Conservation (phyloP, 805 yeast genomes). For the Candida khao-thaluensis region DNA sequence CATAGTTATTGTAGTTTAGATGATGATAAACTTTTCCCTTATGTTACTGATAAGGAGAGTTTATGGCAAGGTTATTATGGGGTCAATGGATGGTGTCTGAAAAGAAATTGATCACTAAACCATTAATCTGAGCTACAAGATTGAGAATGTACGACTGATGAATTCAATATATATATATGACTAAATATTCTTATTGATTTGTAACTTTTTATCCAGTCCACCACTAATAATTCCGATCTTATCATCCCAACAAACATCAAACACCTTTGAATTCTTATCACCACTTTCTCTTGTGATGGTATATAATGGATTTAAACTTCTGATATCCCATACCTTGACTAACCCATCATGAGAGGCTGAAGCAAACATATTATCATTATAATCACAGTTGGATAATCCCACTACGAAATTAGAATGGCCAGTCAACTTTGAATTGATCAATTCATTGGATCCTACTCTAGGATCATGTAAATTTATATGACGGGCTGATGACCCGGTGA, state of each 20-base stretch:
- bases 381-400: slow-evolving; percentile 69
- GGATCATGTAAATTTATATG: slow-evolving; percentile 95
- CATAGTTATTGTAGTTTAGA: slow-evolving; percentile 15
- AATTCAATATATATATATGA: no score
- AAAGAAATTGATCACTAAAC: slow-evolving; percentile 18
- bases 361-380: slow-evolving; percentile 75
- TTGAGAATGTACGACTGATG: no score
- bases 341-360: slow-evolving; percentile 98
- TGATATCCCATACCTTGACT: slow-evolving; percentile 91
- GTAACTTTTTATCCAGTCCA: slow-evolving; percentile 91
- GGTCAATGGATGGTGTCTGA: slow-evolving; percentile 54
- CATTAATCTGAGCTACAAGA: no score
- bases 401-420: slow-evolving; percentile 95
- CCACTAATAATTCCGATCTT: slow-evolving; percentile 85
- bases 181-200: slow-evolving; percentile 55
- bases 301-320: slow-evolving; percentile 79
- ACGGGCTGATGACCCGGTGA: slow-evolving; percentile 97
- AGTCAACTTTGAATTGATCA: slow-evolving; percentile 55
- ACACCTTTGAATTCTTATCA: slow-evolving; percentile 59
- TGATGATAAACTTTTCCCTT: slow-evolving; percentile 45
- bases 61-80: slow-evolving; percentile 82
- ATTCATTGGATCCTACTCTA: slow-evolving; percentile 64
- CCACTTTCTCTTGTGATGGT: slow-evolving; percentile 67
- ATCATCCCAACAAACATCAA: slow-evolving; percentile 81
- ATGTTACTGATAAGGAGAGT: slow-evolving; percentile 62